Evolutionary conservation across 2,329 filamentous ascomycete species (phyloP).

Genomic region (Fusarium ambrosium): DNA sequence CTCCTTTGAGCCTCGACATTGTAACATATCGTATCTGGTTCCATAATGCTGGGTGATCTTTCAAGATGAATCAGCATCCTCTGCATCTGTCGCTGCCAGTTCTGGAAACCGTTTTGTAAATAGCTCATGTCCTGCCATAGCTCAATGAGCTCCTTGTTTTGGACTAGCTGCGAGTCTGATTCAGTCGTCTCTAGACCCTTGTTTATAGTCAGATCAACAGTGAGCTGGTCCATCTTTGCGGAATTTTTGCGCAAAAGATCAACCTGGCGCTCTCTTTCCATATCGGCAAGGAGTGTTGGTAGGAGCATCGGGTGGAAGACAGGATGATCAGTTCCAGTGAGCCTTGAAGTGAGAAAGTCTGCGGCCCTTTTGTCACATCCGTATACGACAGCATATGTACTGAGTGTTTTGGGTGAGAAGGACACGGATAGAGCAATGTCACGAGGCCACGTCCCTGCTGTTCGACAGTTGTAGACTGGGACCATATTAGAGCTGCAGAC

Average conservation of each 20-base stretch:
- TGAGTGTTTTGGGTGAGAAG: neutral
- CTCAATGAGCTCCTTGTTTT: neutral
- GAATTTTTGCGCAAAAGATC: neutral
- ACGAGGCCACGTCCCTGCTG: neutral
- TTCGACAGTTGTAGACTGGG: constrained; percentile 16
- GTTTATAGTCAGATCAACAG: neutral
- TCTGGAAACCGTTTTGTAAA: neutral
- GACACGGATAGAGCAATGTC: constrained; percentile 9
- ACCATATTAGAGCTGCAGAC: rapidly evolving
- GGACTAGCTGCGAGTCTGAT: rapidly evolving
- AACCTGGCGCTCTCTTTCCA: constrained; percentile 16
- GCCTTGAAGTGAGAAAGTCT: neutral
- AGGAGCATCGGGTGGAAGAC: neutral
- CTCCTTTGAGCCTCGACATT: rapidly evolving
- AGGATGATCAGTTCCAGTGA: neutral
- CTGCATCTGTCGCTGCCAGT: constrained; percentile 11
- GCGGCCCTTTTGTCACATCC: neutral
- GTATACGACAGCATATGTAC: neutral
- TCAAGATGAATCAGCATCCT: neutral
- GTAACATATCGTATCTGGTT: rapidly evolving
- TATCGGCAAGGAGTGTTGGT: neutral
- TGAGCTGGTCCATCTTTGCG: neutral
- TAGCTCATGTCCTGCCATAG: constrained; percentile 5
- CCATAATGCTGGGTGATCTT: rapidly evolving
- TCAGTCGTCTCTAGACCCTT: neutral